Evolutionary conservation across 2,329 filamentous ascomycete species (phyloP).

Genomic region (Aspergillus niger): DNA sequence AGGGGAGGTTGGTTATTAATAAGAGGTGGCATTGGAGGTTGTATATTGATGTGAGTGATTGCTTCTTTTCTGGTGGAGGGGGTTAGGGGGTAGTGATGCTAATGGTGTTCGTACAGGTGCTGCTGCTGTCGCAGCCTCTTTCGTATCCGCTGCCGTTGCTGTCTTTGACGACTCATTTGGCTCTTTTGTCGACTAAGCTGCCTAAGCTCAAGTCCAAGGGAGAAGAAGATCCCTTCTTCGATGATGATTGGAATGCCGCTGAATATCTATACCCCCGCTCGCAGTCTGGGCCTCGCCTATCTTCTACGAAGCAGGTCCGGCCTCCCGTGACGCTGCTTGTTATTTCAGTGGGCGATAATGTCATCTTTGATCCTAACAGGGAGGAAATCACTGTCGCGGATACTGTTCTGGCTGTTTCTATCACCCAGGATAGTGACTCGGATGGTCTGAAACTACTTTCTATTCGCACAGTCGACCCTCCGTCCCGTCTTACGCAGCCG

Average conservation of each 20-base stretch:
- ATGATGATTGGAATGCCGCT: constrained; percentile 94
- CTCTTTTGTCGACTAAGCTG: constrained; percentile 81
- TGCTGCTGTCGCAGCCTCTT: constrained; percentile 87
- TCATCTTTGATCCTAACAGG: constrained; percentile 88
- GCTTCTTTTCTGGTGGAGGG: too few relatives aligned
- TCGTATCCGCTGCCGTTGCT: constrained; percentile 93
- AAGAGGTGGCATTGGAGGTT: constrained; percentile 92
- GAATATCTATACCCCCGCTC: constrained; percentile 70
- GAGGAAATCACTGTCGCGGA: constrained; percentile 95
- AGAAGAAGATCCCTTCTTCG: constrained; percentile 95
- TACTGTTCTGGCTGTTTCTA: constrained; percentile 80
- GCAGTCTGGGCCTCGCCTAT: constrained; percentile 22
- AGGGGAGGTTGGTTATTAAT: constrained; percentile 80
- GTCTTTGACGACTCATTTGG: constrained; percentile 89
- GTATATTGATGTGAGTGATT: constrained; percentile 77
- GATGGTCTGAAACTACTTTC: constrained; percentile 63
- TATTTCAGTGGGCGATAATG: constrained; percentile 79
- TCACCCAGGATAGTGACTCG: constrained; percentile 51
- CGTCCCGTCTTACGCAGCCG: constrained; percentile 70
- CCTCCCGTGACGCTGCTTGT: constrained; percentile 91
- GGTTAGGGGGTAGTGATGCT: constrained; percentile 7
- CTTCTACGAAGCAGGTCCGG: constrained; percentile 46
- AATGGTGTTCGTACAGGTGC: constrained; percentile 59
- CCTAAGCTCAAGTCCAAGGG: constrained; percentile 82
- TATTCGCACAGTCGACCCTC: constrained; percentile 73